Base-by-base conservation (phyloP, 768 basidiomycete species). In the Trametes punicea region DNA sequence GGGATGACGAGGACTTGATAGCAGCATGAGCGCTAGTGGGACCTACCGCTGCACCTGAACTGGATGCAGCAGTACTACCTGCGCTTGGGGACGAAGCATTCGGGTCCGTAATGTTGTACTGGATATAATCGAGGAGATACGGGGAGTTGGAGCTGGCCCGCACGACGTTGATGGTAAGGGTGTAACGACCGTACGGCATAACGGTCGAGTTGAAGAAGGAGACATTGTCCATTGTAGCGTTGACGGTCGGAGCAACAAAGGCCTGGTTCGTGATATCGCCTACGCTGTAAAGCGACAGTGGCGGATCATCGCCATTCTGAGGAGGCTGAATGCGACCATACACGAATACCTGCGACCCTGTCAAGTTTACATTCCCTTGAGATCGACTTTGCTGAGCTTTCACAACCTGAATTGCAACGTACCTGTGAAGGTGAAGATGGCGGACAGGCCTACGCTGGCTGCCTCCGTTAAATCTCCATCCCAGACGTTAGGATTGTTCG, bases 141-240 rank as follows among this genome's bases (percentile, higher is more conserved):
- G 56, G 56, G 3, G 56, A 40, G 25, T 46, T 31, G 3, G 26
- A 2, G 44, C 42, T 45, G 4, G 42, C 48, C 4, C 36, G 41
- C 4, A 49, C 39, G 36, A 57, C 40, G 33, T 57, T 57, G 41
- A 57, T 46, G 4, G 33, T 18, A 33, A 57, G 48, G 15, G 49
- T 51, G 25, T 57, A 51, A 26, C 39, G 31, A 16, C 49, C 50
- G 18, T 51, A 51, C 2, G 56, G 48, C 42, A 57, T 36, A 15
- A 57, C 50, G 30, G 26, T 51, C 20, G 56, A 57, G 34, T 57
- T 46, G 45, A 51, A 57, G 18, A 57, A 51, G 26, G 50, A 27
- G 40, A 57, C 50, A 21, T 46, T 46, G 29, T 57, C 56, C 25
- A 26, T 31, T n/a, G 42, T 20, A 6, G 36, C n/a, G 9, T 16